Evolutionary conservation across 495 filamentous ascomycete genomes (phyloP).

Genomic region (Ascobolus immersus): DNA sequence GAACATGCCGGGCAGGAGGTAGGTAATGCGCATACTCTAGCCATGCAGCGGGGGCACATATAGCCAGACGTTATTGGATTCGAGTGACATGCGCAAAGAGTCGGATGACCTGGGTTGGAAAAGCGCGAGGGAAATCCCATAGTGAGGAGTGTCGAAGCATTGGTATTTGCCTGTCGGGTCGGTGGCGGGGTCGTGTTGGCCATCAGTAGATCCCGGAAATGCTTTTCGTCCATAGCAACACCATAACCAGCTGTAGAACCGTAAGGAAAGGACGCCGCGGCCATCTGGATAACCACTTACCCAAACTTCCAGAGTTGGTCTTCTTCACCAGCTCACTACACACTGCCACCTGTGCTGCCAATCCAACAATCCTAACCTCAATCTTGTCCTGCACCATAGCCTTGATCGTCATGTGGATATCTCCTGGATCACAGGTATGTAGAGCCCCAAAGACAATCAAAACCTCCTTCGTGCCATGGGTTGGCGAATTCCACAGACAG

Average conservation of each 20-base stretch:
- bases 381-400: conserved; percentile 55
- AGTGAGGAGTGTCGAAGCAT: conserved; percentile 58
- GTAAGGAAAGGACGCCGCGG: neutral
- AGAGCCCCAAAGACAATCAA: conserved; percentile 81
- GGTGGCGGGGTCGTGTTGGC: conserved; percentile 70
- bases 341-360: conserved; percentile 76
- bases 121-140: conserved; percentile 96
- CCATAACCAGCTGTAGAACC: conserved; percentile 29
- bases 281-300: conserved; percentile 9
- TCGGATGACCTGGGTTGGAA: conserved; percentile 7
- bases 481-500: conserved; percentile 40
- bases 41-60: conserved; percentile 62
- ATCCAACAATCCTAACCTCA: conserved; percentile 61
- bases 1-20: conserved; percentile 74
- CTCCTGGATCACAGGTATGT: conserved; percentile 69
- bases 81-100: conserved; percentile 73
- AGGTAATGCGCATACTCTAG: conserved; percentile 80
- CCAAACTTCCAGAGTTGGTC: conserved; percentile 59
- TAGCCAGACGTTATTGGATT: conserved; percentile 71
- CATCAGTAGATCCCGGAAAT: conserved; percentile 74
- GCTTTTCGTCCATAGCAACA: conserved; percentile 65
- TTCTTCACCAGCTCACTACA: conserved; percentile 65
- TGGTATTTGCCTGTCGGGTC: conserved; percentile 39
- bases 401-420: conserved; percentile 75
- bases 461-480: conserved; percentile 76